These are phyloP conservation scores for Kregervanrija delftensis DNA, from an alignment of 805 yeast species.

Conservation along the genomic window DNA sequence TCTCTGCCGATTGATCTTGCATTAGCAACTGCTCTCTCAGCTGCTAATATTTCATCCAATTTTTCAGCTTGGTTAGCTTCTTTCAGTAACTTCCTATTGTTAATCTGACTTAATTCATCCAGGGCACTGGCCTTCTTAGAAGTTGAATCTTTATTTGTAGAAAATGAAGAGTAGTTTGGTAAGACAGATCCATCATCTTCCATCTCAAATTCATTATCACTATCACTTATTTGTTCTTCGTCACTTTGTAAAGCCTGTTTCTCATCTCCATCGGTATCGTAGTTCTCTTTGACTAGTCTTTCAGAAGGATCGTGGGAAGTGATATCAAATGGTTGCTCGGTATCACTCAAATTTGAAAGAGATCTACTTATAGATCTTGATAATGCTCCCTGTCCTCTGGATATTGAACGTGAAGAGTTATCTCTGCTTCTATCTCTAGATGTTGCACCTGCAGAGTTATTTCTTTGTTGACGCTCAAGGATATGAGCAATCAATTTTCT, in stretches of 20 bases:
- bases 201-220: slow-evolving; percentile 52
- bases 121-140: slow-evolving; percentile 12
- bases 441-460: slow-evolving; percentile 14
- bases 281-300: slow-evolving; percentile 30
- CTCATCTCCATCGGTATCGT: slow-evolving; percentile 13
- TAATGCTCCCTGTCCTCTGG: slow-evolving; percentile 2
- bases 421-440: slow-evolving; percentile 13
- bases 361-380: slow-evolving; percentile 19
- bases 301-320: slow-evolving; percentile 71
- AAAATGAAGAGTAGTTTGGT: slow-evolving; percentile 38
- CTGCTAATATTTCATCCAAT: slow-evolving; percentile 50
- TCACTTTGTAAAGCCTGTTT: slow-evolving; percentile 30
- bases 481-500: slow-evolving; percentile 25
- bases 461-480: slow-evolving; percentile 17
- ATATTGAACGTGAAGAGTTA: slow-evolving; percentile 3
- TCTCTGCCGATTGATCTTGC: slow-evolving; percentile 37
- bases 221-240: slow-evolving; percentile 56
- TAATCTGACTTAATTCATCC: slow-evolving; percentile 16
- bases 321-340: slow-evolving; percentile 48
- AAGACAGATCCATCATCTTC: slow-evolving; percentile 54
- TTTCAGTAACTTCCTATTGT: slow-evolving; percentile 28
- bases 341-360: slow-evolving; percentile 12
- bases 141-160: slow-evolving; percentile 6
- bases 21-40: slow-evolving; percentile 52
- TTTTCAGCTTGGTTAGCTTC: slow-evolving; percentile 43